A percentile compares a stretch with the other conserved stretches of the same genome.
Conservation (phyloP, 306 rosid species). For the Adenanthera pavonina region DNA sequence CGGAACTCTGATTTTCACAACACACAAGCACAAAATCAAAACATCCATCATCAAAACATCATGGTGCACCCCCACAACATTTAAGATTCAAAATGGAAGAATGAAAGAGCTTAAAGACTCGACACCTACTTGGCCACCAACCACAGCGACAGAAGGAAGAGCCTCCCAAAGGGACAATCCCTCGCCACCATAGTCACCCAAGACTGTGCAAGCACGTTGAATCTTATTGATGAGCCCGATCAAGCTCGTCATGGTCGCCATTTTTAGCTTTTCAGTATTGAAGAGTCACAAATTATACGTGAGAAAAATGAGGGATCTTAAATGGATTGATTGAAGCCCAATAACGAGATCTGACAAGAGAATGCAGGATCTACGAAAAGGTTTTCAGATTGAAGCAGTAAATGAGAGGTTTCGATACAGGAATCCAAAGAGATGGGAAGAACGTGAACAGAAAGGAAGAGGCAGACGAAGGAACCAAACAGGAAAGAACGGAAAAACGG, state of each 20-base stretch:
- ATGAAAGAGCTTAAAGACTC: neutral
- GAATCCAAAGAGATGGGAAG: constrained; percentile 12
- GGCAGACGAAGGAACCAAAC: constrained; percentile 20
- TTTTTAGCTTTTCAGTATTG: constrained; percentile 32
- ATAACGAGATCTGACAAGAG: constrained; percentile 34
- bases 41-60: neutral
- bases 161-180: constrained; percentile 94
- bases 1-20: constrained; percentile 62
- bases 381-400: neutral
- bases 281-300: neutral
- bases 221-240: constrained; percentile 81
- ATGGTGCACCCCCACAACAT: neutral
- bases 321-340: constrained; percentile 8
- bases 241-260: constrained; percentile 94
- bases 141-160: constrained; percentile 87
- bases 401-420: constrained; percentile 39
- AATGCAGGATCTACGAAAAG: constrained; percentile 32
- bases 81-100: neutral
- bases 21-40: neutral
- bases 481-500: constrained; percentile 2
- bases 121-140: constrained; percentile 86
- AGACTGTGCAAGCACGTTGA: constrained; percentile 84
- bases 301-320: neutral
- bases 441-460: constrained; percentile 35
- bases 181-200: constrained; percentile 86